Evolutionary conservation across 176 grass and related monocot genomes (phyloP).

Genomic region (Hyparrhenia diplandra): DNA sequence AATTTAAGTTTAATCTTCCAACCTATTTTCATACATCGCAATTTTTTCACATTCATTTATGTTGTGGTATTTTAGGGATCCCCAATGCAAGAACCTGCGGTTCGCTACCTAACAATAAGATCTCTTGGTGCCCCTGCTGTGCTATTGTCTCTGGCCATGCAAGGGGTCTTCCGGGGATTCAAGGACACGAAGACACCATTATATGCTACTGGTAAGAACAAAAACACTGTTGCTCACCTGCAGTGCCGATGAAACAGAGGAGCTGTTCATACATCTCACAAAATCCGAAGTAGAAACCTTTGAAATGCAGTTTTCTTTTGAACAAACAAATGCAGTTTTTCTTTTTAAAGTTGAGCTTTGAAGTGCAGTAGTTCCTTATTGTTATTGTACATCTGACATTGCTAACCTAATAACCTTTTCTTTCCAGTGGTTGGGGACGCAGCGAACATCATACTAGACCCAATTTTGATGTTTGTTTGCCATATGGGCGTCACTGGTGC

Average conservation of each 20-base stretch:
- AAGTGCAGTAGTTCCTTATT: neutral
- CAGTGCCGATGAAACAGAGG: neutral
- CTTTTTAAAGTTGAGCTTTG: no score
- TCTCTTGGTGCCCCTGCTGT: constrained; percentile 92
- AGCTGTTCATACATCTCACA: neutral
- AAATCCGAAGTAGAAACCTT: neutral
- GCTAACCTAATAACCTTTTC: neutral
- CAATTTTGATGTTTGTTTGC: constrained; percentile 94
- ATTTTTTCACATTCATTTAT: neutral
- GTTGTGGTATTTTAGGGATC: constrained; percentile 46
- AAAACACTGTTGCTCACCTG: neutral
- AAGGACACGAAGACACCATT: constrained; percentile 91
- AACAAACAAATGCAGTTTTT: no score
- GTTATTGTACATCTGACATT: neutral
- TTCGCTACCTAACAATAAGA: constrained; percentile 81
- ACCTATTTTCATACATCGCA: constrained; percentile 7
- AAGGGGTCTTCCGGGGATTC: constrained; percentile 95
- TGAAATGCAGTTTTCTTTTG: neutral
- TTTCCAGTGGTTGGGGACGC: constrained; percentile 77
- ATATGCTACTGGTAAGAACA: constrained; percentile 77
- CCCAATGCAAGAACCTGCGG: constrained; percentile 74
- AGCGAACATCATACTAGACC: constrained; percentile 84
- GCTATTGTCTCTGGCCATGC: constrained; percentile 95
- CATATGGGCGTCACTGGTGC: constrained; percentile 88
- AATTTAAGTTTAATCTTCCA: neutral